Base-by-base conservation (phyloP, 2,329 filamentous ascomycete species). In the Gyromitra esculenta region DNA sequence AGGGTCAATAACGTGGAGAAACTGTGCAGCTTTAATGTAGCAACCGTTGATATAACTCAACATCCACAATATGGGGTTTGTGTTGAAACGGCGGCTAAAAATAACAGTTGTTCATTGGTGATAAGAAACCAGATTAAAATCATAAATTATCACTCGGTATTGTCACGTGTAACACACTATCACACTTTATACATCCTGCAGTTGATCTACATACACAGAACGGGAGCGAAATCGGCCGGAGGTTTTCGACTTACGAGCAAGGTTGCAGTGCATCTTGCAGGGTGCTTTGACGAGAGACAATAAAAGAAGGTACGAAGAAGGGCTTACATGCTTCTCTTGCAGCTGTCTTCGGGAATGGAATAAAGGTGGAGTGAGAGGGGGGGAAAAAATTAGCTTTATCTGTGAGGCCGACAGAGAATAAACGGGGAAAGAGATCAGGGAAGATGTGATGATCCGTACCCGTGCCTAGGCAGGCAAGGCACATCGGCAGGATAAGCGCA, bases 241-340 rank as follows among this genome's bases (percentile, higher is more conserved):
- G 66, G 21, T 75, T 70, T 69, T 74, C 64, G 70, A 63, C 50
- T 60, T 69, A 59, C 63, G 73, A 66, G 73, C 75, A 79, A 79
- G 76, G 77, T 78, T 79, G 77, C 77, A 77, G 76, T 71, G 73
- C 76, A 71, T 78, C 60, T 72, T 78, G 77, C 77, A 78, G 69
- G 48, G 43, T 75, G 68, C 73, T 69, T 65, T 76, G 73, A 76
- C 62, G 73, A 76, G 76, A 76, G 68, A 76, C 76, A 76, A 77
- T 56, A 73, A 78, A 73, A 78, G 70, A 76, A 77, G 69, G 65
- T 56, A 77, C 57, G 59, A 67, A 50, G 65, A 72, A 73, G 69
- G 59, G 71, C 56, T 77, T 77, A 70, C 75, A 75, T 77, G 75
- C 75, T 77, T 77, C 75, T 75, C 64, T 77, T 77, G 75, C 75